Percentiles rank a stretch among this genome's conserved stretches.
Conservation (phyloP, 1,284 basidiomycete species). For the Fomitiporia mediterranea region DNA sequence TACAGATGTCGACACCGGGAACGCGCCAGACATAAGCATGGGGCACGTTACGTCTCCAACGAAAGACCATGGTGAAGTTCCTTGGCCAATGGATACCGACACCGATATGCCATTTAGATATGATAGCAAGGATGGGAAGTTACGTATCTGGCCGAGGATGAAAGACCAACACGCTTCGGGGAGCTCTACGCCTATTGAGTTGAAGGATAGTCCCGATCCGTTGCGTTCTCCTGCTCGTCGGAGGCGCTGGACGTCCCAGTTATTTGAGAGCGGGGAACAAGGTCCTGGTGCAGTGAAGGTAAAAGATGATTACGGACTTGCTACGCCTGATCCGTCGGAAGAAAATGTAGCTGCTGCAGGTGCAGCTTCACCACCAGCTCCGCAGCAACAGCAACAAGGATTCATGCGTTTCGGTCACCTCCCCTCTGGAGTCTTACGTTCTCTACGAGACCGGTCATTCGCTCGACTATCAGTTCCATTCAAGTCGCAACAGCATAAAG, state of each 20-base stretch:
- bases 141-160: conserved; percentile 14
- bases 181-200: conserved; percentile 26
- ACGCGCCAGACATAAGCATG: conserved; percentile 17
- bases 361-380: conserved; percentile 25
- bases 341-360: conserved; percentile 15
- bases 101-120: conserved; percentile 39
- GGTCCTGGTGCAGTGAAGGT: conserved; percentile 11
- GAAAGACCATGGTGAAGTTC: background rate
- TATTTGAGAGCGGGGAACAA: conserved; percentile 31
- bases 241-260: conserved; percentile 43
- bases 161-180: conserved; percentile 26
- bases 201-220: conserved; percentile 33
- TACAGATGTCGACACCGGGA: conserved; percentile 15
- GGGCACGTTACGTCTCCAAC: conserved; percentile 8
- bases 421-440: conserved; percentile 35
- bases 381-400: conserved; percentile 8
- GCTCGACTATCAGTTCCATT: conserved; percentile 45
- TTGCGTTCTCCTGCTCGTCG: conserved; percentile 39
- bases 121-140: conserved; percentile 22
- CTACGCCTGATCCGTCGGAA: conserved; percentile 22
- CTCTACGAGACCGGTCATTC: conserved; percentile 49
- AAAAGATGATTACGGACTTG: conserved; percentile 15
- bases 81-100: conserved; percentile 14
- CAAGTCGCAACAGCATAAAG: conserved; percentile 32
- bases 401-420: conserved; percentile 12